Percentiles rank a stretch among this genome's conserved stretches.
Evolutionary conservation across 1,284 basidiomycete genomes (phyloP).

Genomic region (Boletus hoseneyae): DNA sequence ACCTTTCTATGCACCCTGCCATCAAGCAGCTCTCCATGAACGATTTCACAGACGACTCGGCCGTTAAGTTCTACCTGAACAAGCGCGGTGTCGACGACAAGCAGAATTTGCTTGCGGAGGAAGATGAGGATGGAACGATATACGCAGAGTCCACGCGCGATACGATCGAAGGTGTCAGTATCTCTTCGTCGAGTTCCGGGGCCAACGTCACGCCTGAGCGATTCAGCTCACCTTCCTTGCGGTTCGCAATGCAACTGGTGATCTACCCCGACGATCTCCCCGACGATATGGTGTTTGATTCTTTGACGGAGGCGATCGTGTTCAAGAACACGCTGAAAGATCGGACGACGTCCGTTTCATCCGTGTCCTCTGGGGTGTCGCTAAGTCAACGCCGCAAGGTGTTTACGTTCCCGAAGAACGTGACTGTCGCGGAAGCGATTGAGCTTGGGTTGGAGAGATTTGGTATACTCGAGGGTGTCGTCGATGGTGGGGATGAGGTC

Average conservation of each 20-base stretch:
- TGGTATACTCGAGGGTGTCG: slow-evolving; percentile 92
- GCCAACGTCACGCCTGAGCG: slow-evolving; percentile 61
- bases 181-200: slow-evolving; percentile 41
- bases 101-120: slow-evolving; percentile 28
- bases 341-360: slow-evolving; percentile 41
- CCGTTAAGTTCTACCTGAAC: slow-evolving; percentile 95
- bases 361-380: slow-evolving; percentile 51
- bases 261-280: slow-evolving; percentile 90
- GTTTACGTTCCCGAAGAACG: slow-evolving; percentile 88
- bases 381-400: slow-evolving; percentile 67
- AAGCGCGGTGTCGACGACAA: slow-evolving; percentile 42
- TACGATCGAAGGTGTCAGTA: slow-evolving; percentile 35
- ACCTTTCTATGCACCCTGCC: slow-evolving; percentile 89
- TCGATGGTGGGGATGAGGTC: slow-evolving; percentile 96
- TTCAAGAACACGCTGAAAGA: slow-evolving; percentile 68
- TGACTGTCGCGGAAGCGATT: slow-evolving; percentile 94
- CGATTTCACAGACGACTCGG: slow-evolving; percentile 95
- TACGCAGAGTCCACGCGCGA: slow-evolving; percentile 38
- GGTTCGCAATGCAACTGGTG: slow-evolving; percentile 83
- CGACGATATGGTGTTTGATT: slow-evolving; percentile 91
- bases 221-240: slow-evolving; percentile 74
- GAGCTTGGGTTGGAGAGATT: slow-evolving; percentile 90
- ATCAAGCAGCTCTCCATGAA: slow-evolving; percentile 93
- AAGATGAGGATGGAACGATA: slow-evolving; percentile 48
- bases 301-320: slow-evolving; percentile 86